Conservation (phyloP, 2,329 filamentous ascomycete genomes). For the Cladosporium sp. region DNA sequence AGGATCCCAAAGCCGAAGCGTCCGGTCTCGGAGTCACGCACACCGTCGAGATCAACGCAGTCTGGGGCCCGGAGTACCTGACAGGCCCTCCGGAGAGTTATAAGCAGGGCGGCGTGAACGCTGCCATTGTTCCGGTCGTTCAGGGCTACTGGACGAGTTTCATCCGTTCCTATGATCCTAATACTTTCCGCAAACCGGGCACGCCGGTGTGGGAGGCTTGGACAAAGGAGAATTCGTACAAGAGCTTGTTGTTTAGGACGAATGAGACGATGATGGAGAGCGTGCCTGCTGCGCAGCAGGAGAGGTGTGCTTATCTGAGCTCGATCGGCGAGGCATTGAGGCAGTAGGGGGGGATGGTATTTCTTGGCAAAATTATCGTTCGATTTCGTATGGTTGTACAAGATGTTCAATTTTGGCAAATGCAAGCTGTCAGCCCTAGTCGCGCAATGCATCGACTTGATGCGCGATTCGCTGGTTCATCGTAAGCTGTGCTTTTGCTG, state of each 20-base stretch:
- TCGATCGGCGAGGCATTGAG: conserved; percentile 46
- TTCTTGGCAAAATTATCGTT: no score
- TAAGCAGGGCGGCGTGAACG: conserved; percentile 49
- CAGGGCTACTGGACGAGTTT: conserved; percentile 74
- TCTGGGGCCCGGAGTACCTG: conserved; percentile 62
- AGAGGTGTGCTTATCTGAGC: conserved; percentile 47
- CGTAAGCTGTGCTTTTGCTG: no score
- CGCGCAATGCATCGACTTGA: no score
- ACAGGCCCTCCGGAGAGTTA: conserved; percentile 55
- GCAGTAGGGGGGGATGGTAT: conserved; percentile 34
- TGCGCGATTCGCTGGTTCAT: no score
- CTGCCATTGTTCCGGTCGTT: conserved; percentile 54
- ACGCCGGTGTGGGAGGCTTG: conserved; percentile 47
- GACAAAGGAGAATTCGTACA: conserved; percentile 25
- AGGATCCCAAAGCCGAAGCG: conserved; percentile 51
- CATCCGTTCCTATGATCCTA: conserved; percentile 63
- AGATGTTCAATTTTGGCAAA: no score
- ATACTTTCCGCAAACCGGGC: conserved; percentile 45
- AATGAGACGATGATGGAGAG: conserved; percentile 38
- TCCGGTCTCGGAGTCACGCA: conserved; percentile 62
- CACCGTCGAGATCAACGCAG: conserved; percentile 61
- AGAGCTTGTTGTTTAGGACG: conserved; percentile 36
- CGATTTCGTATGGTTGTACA: no score
- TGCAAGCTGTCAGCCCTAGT: no score
- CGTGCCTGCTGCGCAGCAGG: conserved; percentile 33